Evolutionary conservation across 352 stramenopile genomes (phyloP).

Genomic region (Phytopythium mirpurense): DNA sequence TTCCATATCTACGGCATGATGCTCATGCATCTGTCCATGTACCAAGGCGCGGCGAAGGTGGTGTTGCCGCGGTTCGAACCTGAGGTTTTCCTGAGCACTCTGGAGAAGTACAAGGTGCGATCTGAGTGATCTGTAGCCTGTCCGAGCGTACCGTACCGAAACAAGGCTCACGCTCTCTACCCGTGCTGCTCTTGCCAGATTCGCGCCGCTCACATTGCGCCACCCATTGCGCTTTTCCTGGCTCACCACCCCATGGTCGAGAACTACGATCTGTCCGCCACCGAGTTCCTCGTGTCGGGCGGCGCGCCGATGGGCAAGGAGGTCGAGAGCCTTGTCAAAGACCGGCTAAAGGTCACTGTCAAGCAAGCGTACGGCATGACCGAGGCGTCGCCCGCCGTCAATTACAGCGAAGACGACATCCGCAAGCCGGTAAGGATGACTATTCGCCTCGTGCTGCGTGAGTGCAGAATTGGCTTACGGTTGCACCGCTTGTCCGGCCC

Average conservation of each 20-base stretch:
- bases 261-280: slow-evolving; percentile 85
- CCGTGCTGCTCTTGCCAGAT: slow-evolving; percentile 19
- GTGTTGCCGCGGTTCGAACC: slow-evolving; percentile 90
- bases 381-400: slow-evolving; percentile 35
- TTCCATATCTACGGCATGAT: slow-evolving; percentile 95
- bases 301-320: slow-evolving; percentile 86
- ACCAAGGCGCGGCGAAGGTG: slow-evolving; percentile 76
- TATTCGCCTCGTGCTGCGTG: too few species aligned
- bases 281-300: slow-evolving; percentile 71
- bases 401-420: slow-evolving; percentile 23
- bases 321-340: slow-evolving; percentile 61
- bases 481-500: neutral
- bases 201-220: slow-evolving; percentile 65
- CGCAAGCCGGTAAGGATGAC: slow-evolving; percentile 19
- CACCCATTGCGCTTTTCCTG: slow-evolving; percentile 80
- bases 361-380: slow-evolving; percentile 67
- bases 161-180: too few species aligned
- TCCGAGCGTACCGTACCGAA: too few species aligned
- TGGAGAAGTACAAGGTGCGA: slow-evolving; percentile 59
- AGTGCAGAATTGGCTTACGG: neutral
- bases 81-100: slow-evolving; percentile 73
- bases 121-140: neutral
- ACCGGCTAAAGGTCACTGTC: slow-evolving; percentile 51
- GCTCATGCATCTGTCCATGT: slow-evolving; percentile 76
- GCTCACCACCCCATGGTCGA: slow-evolving; percentile 89